These are phyloP conservation scores for Apiotrichum montevideense DNA, from an alignment of 1,284 basidiomycete species.

Conservation along the genomic window DNA sequence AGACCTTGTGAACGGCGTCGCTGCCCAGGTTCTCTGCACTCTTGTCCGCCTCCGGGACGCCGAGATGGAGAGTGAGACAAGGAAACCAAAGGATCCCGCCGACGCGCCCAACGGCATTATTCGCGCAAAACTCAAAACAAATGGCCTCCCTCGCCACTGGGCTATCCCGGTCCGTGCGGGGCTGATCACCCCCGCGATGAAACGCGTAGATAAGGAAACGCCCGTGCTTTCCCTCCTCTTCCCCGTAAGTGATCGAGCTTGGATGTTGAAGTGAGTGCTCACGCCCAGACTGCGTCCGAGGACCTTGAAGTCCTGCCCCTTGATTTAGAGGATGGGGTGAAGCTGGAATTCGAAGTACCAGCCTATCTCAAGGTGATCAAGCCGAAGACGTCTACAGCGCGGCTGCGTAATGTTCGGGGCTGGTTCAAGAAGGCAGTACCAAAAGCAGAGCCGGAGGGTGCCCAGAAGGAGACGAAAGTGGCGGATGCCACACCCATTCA, in stretches of 20 bases:
- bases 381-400: too few species aligned
- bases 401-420: too few species aligned
- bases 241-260: background rate
- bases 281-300: background rate
- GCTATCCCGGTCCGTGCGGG: background rate
- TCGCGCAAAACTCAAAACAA: background rate
- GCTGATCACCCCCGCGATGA: background rate
- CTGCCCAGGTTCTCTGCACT: background rate
- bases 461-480: too few species aligned
- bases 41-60: background rate
- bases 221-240: background rate
- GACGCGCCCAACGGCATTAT: background rate
- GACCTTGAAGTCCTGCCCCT: background rate
- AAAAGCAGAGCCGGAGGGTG: too few species aligned
- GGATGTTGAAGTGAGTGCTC: background rate
- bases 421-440: too few species aligned
- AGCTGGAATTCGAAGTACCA: background rate
- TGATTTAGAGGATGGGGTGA: background rate
- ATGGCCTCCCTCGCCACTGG: constrained; percentile 1
- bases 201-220: background rate
- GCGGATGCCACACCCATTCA: too few species aligned
- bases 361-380: background rate
- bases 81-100: too few species aligned
- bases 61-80: background rate
- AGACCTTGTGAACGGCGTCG: background rate